phyloP scores from a whole-genome alignment of 371 early-diverging fungal species.

The Mortierella sp. region DNA sequence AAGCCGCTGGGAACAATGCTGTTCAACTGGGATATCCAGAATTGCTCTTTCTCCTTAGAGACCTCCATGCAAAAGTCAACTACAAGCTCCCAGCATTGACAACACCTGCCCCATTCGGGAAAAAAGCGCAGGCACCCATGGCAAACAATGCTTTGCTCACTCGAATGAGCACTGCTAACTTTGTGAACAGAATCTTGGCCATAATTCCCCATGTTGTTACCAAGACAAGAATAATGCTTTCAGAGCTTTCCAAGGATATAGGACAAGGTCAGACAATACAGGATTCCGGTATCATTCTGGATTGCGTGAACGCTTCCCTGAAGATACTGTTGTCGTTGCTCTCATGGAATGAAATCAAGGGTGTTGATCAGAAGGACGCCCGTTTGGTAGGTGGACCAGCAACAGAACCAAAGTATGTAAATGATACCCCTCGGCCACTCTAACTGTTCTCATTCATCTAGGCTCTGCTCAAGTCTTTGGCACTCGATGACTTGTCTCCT shows the following conservation, averaged over 20 bases:
- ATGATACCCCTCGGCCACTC: neutral
- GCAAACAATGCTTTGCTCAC: slow-evolving; percentile 43
- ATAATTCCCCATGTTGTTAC: slow-evolving; percentile 21
- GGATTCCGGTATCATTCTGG: slow-evolving; percentile 18
- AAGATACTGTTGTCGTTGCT: slow-evolving; percentile 60
- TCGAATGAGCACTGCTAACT: slow-evolving; percentile 50
- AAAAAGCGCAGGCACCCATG: slow-evolving; percentile 52
- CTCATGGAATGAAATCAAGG: slow-evolving; percentile 66
- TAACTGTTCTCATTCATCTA: slow-evolving; percentile 5
- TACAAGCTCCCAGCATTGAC: slow-evolving; percentile 58
- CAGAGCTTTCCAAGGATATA: slow-evolving; percentile 20
- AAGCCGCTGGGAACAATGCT: slow-evolving; percentile 9
- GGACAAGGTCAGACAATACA: slow-evolving; percentile 8
- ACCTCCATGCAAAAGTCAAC: slow-evolving; percentile 64
- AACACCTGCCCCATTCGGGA: slow-evolving; percentile 47
- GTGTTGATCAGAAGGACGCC: slow-evolving; percentile 55
- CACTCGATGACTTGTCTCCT: slow-evolving; percentile 18
- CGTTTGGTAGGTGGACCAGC: slow-evolving; percentile 21
- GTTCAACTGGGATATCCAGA: slow-evolving; percentile 43
- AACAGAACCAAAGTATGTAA: too few relatives aligned
- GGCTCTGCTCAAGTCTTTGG: slow-evolving; percentile 38
- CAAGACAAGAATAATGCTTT: slow-evolving; percentile 28
- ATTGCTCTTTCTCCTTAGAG: slow-evolving; percentile 63
- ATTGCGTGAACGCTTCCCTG: slow-evolving; percentile 58
- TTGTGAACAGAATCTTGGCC: slow-evolving; percentile 55